These are phyloP conservation scores for Dalbergia cochinchinensis DNA, from an alignment of 306 rosid species.

Conservation along the genomic window DNA sequence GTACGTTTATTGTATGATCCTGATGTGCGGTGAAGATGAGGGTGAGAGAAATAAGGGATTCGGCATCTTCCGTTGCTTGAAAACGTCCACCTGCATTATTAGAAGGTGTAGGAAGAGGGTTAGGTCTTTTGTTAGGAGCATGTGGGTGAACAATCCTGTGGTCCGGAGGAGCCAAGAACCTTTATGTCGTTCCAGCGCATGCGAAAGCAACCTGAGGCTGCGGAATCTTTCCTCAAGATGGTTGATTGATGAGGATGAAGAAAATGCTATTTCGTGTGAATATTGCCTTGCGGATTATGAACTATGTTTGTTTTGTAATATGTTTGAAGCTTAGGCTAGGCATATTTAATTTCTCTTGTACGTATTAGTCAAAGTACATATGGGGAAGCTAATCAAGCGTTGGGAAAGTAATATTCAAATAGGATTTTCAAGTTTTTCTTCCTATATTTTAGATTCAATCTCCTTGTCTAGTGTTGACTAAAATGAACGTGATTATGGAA, in stretches of 20 bases:
- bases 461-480: no score
- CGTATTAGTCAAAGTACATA: not conserved
- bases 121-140: slow-evolving; percentile 12
- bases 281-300: slow-evolving; percentile 45
- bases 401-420: no score
- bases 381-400: not conserved
- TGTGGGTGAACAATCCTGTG: slow-evolving; percentile 49
- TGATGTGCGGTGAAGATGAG: slow-evolving; percentile 35
- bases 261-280: slow-evolving; percentile 10
- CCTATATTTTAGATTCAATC: no score
- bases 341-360: no score
- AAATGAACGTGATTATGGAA: no score
- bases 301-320: slow-evolving; percentile 16
- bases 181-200: slow-evolving; percentile 26
- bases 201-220: not conserved
- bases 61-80: slow-evolving; percentile 38
- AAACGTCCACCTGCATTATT: not conserved
- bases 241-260: not conserved
- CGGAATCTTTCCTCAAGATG: slow-evolving; percentile 28
- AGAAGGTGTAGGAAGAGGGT: slow-evolving; percentile 48
- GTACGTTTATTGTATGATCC: slow-evolving; percentile 51
- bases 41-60: slow-evolving; percentile 33
- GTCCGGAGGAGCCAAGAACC: not conserved
- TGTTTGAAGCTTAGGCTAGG: slow-evolving; percentile 16
- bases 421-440: no score